These are phyloP conservation scores for Colletotrichum lentis DNA, from an alignment of 2,329 filamentous ascomycete species.

Conservation along the genomic window DNA sequence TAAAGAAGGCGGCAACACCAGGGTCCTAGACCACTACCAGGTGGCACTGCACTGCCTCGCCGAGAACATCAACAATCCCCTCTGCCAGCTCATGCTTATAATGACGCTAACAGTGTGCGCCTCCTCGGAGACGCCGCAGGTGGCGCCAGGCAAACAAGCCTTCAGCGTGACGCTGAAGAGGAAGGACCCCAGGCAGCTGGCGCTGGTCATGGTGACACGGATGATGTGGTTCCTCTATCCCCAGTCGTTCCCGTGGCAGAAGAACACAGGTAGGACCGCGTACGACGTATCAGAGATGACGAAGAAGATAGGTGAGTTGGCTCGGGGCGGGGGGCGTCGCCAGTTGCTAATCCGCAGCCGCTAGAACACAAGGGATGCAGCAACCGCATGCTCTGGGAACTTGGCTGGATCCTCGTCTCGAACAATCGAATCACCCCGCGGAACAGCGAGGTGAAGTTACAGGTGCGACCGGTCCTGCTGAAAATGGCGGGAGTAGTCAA, in stretches of 20 bases:
- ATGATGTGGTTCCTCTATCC: conserved; percentile 21
- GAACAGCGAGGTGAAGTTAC: too few species aligned
- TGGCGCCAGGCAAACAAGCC: background rate
- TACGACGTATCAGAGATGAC: conserved; percentile 5
- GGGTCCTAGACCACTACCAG: conserved; percentile 11
- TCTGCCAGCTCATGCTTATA: conserved; percentile 9
- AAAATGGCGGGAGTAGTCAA: too few species aligned
- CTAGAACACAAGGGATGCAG: too few species aligned
- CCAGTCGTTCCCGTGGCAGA: background rate
- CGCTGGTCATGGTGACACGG: background rate
- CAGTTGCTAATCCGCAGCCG: too few species aligned
- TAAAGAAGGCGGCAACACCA: background rate
- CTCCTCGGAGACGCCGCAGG: background rate
- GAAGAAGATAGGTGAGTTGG: conserved; percentile 5
- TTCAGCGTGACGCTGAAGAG: background rate
- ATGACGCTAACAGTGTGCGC: background rate
- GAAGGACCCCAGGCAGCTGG: background rate
- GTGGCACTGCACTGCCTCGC: conserved; percentile 2
- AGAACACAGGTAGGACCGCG: background rate
- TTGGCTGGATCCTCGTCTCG: too few species aligned
- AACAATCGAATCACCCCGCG: too few species aligned
- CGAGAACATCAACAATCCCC: too few species aligned
- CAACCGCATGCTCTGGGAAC: too few species aligned
- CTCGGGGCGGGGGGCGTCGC: too few species aligned
- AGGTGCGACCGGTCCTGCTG: too few species aligned